These are phyloP conservation scores for Amorphotheca resinae DNA, from an alignment of 495 filamentous ascomycete species.

Conservation along the genomic window DNA sequence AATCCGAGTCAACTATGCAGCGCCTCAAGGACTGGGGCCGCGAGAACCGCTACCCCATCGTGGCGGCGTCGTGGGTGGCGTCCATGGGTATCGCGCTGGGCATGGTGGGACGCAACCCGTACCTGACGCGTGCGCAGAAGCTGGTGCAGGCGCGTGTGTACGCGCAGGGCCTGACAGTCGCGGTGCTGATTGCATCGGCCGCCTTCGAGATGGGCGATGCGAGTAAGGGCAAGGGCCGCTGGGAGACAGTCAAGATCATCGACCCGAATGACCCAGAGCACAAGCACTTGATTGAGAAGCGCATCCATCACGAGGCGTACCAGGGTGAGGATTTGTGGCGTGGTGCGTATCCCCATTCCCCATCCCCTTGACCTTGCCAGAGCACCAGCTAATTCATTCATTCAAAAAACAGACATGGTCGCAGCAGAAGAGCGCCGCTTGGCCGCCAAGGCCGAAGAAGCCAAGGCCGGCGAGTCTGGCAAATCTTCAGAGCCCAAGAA, in stretches of 20 bases:
- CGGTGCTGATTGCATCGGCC: slow-evolving; percentile 75
- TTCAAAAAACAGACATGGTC: slow-evolving; percentile 48
- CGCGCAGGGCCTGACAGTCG: slow-evolving; percentile 88
- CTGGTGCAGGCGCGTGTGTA: slow-evolving; percentile 95
- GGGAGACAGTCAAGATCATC: slow-evolving; percentile 59
- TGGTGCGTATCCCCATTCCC: slow-evolving; percentile 33
- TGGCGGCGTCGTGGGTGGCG: slow-evolving; percentile 71
- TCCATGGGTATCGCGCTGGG: slow-evolving; percentile 67
- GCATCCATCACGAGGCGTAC: slow-evolving; percentile 58
- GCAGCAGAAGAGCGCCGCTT: slow-evolving; percentile 63
- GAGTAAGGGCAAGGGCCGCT: slow-evolving; percentile 59
- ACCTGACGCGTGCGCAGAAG: slow-evolving; percentile 71
- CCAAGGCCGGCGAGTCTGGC: slow-evolving; percentile 45
- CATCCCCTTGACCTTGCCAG: background rate
- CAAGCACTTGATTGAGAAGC: slow-evolving; percentile 60
- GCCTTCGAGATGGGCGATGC: slow-evolving; percentile 84
- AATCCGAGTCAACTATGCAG: slow-evolving; percentile 42
- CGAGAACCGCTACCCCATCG: slow-evolving; percentile 81
- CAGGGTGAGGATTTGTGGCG: slow-evolving; percentile 79
- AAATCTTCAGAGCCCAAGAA: no score
- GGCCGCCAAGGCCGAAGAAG: no score
- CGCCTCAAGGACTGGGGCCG: slow-evolving; percentile 46
- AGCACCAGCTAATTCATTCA: background rate
- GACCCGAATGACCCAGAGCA: slow-evolving; percentile 61
- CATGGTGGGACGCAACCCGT: slow-evolving; percentile 66